A percentile compares a stretch with the other conserved stretches of the same genome.
phyloP scores from a whole-genome alignment of 306 rosid species.

The Acacia crassicarpa region DNA sequence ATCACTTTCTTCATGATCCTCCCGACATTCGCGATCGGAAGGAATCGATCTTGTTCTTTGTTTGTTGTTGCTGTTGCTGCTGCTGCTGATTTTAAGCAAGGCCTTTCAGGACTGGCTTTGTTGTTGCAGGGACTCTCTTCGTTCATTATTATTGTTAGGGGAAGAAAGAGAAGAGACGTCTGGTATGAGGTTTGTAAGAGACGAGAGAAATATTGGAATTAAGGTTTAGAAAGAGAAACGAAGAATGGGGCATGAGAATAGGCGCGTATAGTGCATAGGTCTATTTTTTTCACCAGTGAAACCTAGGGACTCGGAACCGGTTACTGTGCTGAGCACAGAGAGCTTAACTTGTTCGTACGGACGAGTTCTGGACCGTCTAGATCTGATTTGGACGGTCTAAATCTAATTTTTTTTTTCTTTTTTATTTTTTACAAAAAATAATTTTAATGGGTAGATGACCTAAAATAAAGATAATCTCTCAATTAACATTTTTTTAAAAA shows the following conservation, averaged over 20 bases:
- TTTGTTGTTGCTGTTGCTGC: constrained; percentile 5
- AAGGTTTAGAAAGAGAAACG: constrained; percentile 30
- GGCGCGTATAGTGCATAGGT: constrained; percentile 25
- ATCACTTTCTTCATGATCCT: constrained; percentile 77
- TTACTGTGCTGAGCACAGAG: too few species aligned
- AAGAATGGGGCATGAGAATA: constrained; percentile 42
- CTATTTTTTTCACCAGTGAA: constrained; percentile 24
- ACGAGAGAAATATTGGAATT: not conserved
- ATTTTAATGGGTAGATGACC: too few species aligned
- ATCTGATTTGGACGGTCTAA: too few species aligned
- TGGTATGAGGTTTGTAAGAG: constrained; percentile 15
- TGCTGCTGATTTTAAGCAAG: constrained; percentile 30
- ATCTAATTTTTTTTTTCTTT: too few species aligned
- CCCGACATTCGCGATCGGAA: constrained; percentile 74
- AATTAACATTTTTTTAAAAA: too few species aligned
- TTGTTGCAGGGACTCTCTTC: constrained; percentile 37
- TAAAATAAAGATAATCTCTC: too few species aligned
- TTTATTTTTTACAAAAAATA: too few species aligned
- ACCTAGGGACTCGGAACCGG: constrained; percentile 65
- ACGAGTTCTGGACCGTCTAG: too few species aligned
- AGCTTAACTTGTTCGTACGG: too few species aligned
- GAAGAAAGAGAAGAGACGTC: not conserved
- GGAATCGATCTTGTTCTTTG: constrained; percentile 71
- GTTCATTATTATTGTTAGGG: constrained; percentile 29
- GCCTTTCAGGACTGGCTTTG: constrained; percentile 48